Evolutionary conservation across 176 grass and related monocot genomes (phyloP).

Genomic region (Poa pratensis): DNA sequence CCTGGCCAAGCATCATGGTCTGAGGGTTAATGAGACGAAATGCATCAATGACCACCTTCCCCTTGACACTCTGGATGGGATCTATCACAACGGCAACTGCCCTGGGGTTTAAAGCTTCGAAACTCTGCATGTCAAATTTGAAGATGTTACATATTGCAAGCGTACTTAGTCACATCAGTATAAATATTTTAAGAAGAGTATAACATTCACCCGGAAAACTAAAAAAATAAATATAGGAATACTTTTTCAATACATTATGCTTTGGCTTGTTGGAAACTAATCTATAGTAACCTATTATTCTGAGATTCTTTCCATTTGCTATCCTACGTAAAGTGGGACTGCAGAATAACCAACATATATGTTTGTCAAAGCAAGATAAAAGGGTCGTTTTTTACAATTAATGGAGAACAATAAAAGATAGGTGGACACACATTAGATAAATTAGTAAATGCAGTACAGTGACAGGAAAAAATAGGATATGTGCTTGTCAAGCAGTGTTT

Average conservation of each 20-base stretch:
- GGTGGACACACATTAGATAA: not conserved
- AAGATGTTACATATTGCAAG: conserved; percentile 25
- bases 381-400: not conserved
- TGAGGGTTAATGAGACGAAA: conserved; percentile 97
- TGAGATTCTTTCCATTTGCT: not conserved
- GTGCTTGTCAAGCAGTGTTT: conserved; percentile 2
- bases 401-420: conserved; percentile 3
- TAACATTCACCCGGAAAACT: not conserved
- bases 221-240: not conserved
- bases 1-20: conserved; percentile 99
- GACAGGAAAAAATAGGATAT: not conserved
- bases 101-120: conserved; percentile 97
- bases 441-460: not conserved
- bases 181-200: not conserved
- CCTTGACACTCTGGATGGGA: conserved; percentile 97
- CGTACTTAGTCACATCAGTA: not conserved
- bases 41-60: conserved; percentile 98
- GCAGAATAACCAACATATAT: not conserved
- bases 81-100: conserved; percentile 98
- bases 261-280: not conserved
- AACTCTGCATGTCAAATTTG: conserved; percentile 68
- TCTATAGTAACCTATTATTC: conserved; percentile 4
- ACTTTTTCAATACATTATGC: not conserved
- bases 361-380: not conserved
- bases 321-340: not conserved